Percentiles rank a stretch among this genome's conserved stretches.
Conservation (phyloP, 2,329 filamentous ascomycete genomes). For the Cordyceps pruinosa region DNA sequence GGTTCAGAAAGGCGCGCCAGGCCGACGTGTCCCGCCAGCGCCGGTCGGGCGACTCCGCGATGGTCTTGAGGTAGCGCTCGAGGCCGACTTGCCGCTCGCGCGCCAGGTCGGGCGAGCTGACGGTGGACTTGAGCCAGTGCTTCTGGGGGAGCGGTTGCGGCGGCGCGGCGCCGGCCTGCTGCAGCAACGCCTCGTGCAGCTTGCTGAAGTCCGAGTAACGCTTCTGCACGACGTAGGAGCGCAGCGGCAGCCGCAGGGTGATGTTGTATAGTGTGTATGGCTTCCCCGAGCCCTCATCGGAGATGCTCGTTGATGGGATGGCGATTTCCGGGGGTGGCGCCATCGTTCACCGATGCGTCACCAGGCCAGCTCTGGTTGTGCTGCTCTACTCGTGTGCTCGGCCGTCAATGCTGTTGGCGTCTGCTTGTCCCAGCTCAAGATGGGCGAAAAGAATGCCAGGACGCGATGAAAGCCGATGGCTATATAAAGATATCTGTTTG, state of each 20-base stretch:
- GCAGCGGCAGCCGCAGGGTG: conserved; percentile 66
- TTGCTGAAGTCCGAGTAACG: conserved; percentile 73
- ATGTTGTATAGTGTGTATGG: conserved; percentile 74
- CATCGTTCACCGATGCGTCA: conserved; percentile 34
- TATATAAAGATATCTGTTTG: neutral
- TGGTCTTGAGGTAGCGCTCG: conserved; percentile 64
- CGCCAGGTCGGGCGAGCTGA: conserved; percentile 61
- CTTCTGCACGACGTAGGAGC: conserved; percentile 69
- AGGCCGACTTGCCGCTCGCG: conserved; percentile 62
- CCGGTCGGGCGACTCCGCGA: conserved; percentile 66
- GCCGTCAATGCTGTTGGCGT: neutral
- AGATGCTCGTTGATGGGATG: conserved; percentile 58
- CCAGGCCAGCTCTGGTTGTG: neutral
- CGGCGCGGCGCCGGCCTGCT: conserved; percentile 54
- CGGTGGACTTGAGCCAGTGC: conserved; percentile 69
- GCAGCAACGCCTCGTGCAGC: conserved; percentile 57
- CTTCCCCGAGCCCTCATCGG: conserved; percentile 47
- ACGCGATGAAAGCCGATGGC: neutral
- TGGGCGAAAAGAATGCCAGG: neutral
- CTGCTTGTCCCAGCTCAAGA: neutral
- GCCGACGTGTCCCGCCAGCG: conserved; percentile 67
- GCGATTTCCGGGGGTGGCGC: conserved; percentile 60
- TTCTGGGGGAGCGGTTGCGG: conserved; percentile 64
- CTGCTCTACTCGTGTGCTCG: neutral
- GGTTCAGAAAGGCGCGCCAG: conserved; percentile 68